Percentiles rank a stretch among this genome's conserved stretches.
phyloP scores from a whole-genome alignment of 768 basidiomycete genomes.

The Rhodotorula taiwanensis region DNA sequence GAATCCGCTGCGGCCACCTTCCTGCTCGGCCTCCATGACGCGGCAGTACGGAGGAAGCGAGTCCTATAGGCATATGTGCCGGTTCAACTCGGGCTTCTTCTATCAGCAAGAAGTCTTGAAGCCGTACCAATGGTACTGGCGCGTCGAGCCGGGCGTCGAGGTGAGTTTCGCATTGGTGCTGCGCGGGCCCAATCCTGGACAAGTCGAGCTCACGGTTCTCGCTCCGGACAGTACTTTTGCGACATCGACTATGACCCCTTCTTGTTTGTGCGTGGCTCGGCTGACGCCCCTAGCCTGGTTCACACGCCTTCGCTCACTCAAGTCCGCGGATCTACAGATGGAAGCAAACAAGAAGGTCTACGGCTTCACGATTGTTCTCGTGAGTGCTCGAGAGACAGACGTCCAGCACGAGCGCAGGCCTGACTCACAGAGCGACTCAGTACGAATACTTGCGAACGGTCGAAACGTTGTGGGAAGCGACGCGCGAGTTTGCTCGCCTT shows the following conservation, averaged over 20 bases:
- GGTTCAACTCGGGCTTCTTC: slow-evolving; percentile 59
- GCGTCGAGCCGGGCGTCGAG: slow-evolving; percentile 56
- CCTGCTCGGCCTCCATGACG: background rate
- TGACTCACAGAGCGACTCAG: slow-evolving; percentile 46
- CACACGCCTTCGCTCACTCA: background rate
- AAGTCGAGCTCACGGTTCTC: background rate
- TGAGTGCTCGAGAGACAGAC: too few species aligned
- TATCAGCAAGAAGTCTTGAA: slow-evolving; percentile 70
- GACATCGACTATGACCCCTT: slow-evolving; percentile 53
- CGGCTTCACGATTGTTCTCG: slow-evolving; percentile 69
- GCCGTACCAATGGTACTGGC: slow-evolving; percentile 81
- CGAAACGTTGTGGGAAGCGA: slow-evolving; percentile 67
- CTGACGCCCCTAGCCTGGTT: background rate
- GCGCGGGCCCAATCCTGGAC: too few species aligned
- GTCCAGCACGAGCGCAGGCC: too few species aligned
- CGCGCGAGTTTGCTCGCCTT: slow-evolving; percentile 58
- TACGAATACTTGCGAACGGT: slow-evolving; percentile 74
- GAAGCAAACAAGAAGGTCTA: slow-evolving; percentile 76
- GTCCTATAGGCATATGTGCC: slow-evolving; percentile 33
- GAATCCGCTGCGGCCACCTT: background rate
- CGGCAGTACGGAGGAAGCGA: slow-evolving; percentile 36
- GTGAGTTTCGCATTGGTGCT: background rate
- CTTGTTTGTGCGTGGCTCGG: slow-evolving; percentile 27
- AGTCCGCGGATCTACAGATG: slow-evolving; percentile 54
- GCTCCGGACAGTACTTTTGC: slow-evolving; percentile 56